Evolutionary conservation across 768 basidiomycete genomes (phyloP).

Genomic region (Tulasnella sp.): DNA sequence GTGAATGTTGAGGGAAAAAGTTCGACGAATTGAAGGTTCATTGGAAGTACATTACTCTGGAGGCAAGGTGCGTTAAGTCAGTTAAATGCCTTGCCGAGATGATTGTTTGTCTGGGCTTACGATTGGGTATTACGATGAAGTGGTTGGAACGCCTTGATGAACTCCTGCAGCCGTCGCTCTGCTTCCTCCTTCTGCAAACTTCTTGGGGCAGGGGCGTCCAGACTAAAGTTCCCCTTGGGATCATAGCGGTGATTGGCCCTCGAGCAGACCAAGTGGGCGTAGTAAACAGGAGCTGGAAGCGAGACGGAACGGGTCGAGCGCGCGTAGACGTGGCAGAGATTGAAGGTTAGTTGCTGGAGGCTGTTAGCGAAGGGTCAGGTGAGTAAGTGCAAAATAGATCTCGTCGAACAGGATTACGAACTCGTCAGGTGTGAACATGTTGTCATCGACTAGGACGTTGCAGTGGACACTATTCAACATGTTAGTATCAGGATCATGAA

Average conservation of each 20-base stretch:
- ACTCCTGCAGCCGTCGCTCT: background rate
- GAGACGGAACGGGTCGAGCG: constrained; percentile 11
- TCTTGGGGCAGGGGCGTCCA: background rate
- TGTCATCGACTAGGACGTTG: background rate
- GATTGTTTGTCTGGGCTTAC: background rate
- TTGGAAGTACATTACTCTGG: constrained; percentile 6
- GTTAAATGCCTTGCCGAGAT: background rate
- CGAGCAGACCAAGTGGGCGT: constrained; percentile 8
- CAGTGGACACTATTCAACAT: background rate
- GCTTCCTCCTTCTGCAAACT: background rate
- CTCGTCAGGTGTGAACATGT: constrained; percentile 9
- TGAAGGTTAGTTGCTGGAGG: constrained; percentile 6
- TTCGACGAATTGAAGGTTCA: no score
- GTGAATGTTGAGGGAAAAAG: no score
- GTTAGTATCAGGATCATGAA: background rate
- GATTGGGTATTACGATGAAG: background rate
- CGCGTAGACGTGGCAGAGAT: constrained; percentile 11
- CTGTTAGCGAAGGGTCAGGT: background rate
- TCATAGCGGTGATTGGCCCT: constrained; percentile 8
- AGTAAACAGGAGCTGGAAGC: constrained; percentile 4
- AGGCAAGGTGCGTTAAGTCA: background rate
- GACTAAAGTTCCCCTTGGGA: background rate
- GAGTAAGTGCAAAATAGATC: constrained; percentile 24
- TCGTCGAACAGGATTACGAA: constrained; percentile 29
- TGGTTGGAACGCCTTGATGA: background rate